These are phyloP conservation scores for Zostera marina DNA, from an alignment of 116 monocot genomes.

Conservation along the genomic window DNA sequence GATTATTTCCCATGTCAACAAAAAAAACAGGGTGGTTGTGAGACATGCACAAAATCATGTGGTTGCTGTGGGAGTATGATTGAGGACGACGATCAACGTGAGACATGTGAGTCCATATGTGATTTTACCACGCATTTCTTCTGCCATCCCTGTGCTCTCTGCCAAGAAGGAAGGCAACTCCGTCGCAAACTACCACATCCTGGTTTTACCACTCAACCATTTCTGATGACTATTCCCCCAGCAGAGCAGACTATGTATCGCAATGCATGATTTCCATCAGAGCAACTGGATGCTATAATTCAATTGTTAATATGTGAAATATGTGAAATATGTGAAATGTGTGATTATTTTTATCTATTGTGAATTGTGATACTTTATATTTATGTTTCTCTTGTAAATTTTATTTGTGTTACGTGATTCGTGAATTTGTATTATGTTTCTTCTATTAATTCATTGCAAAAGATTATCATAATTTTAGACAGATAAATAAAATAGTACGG, in stretches of 20 bases:
- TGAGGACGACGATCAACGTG: constrained; percentile 35
- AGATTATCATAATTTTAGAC: too few relatives aligned
- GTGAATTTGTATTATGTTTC: too few relatives aligned
- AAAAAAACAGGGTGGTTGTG: constrained; percentile 46
- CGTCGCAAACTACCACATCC: constrained; percentile 66
- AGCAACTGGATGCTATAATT: too few relatives aligned
- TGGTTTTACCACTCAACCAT: constrained; percentile 27
- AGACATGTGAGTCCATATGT: constrained; percentile 34
- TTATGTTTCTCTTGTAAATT: too few relatives aligned
- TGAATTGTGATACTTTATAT: too few relatives aligned
- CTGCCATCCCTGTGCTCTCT: constrained; percentile 60
- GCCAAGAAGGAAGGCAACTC: constrained; percentile 73
- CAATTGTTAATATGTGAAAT: too few relatives aligned
- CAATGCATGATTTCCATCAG: too few relatives aligned
- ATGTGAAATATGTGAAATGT: too few relatives aligned
- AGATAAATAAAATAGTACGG: too few relatives aligned
- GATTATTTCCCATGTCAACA: background rate
- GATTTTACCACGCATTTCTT: constrained; percentile 48
- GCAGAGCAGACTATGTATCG: constrained; percentile 35
- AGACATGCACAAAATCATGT: constrained; percentile 32
- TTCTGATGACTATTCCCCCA: constrained; percentile 45
- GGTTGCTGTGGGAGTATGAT: constrained; percentile 29
- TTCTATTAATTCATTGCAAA: too few relatives aligned
- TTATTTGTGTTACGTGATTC: too few relatives aligned
- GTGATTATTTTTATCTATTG: too few relatives aligned